phyloP scores from a whole-genome alignment of 2,329 filamentous ascomycete genomes.

The Ciborinia camelliae region DNA sequence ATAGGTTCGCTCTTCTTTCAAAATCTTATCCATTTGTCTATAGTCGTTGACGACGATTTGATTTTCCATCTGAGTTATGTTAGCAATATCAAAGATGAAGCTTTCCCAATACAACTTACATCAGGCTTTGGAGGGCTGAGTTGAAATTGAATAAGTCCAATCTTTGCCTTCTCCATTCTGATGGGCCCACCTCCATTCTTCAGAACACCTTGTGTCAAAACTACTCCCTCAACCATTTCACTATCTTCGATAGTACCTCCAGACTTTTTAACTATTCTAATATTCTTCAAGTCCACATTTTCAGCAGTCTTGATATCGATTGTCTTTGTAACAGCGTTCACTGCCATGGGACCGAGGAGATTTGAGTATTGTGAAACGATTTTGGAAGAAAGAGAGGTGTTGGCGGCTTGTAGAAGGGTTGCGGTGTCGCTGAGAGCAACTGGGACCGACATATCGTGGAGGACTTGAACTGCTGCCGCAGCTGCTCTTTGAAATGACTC shows the following conservation, averaged over 20 bases:
- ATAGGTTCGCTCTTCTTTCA: slow-evolving; percentile 98
- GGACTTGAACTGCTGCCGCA: slow-evolving; percentile 78
- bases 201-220: slow-evolving; percentile 86
- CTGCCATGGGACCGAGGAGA: slow-evolving; percentile 93
- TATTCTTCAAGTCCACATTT: slow-evolving; percentile 95
- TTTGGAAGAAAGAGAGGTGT: slow-evolving; percentile 95
- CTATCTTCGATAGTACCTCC: slow-evolving; percentile 98
- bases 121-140: slow-evolving; percentile 97
- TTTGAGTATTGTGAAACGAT: slow-evolving; percentile 98
- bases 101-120: slow-evolving; percentile 47
- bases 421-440: slow-evolving; percentile 84
- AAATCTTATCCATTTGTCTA: slow-evolving; percentile 99
- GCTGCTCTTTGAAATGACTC: slow-evolving; percentile 96
- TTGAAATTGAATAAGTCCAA: slow-evolving; percentile 97
- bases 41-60: slow-evolving; percentile 99
- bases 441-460: slow-evolving; percentile 94
- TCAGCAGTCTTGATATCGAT: slow-evolving; percentile 95
- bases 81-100: slow-evolving; percentile 18
- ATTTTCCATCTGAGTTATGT: slow-evolving; percentile 79
- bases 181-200: slow-evolving; percentile 90
- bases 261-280: slow-evolving; percentile 94
- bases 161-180: slow-evolving; percentile 95
- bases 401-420: slow-evolving; percentile 91
- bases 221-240: slow-evolving; percentile 92
- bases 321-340: slow-evolving; percentile 91